These are phyloP conservation scores for Phallus indusiatus DNA, from an alignment of 768 basidiomycete genomes.

Conservation along the genomic window DNA sequence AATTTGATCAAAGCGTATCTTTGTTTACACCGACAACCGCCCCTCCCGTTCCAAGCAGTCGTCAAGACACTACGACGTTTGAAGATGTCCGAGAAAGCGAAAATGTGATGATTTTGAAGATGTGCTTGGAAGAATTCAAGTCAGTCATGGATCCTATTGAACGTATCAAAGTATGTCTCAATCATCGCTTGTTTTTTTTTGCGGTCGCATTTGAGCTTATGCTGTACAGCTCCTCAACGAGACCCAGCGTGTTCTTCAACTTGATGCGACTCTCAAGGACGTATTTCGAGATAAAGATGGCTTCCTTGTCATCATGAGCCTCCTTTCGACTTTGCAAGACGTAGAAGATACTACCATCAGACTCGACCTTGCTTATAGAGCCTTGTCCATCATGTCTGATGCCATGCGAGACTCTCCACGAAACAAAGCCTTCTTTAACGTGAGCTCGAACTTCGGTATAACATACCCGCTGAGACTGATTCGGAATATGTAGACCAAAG, in stretches of 20 bases:
- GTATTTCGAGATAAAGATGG: constrained; percentile 79
- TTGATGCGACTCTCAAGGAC: constrained; percentile 57
- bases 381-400: constrained; percentile 56
- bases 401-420: constrained; percentile 45
- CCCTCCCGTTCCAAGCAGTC: not conserved
- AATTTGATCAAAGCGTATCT: constrained; percentile 34
- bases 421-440: constrained; percentile 61
- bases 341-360: constrained; percentile 21
- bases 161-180: constrained; percentile 42
- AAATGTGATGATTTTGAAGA: constrained; percentile 60
- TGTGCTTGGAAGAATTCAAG: constrained; percentile 62
- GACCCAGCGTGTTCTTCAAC: constrained; percentile 56
- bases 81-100: constrained; percentile 33
- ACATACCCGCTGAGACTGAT: too few species aligned
- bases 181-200: not conserved
- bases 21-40: constrained; percentile 7
- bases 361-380: constrained; percentile 47
- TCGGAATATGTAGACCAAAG: constrained; percentile 29
- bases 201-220: not conserved
- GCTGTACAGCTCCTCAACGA: constrained; percentile 47
- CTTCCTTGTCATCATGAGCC: constrained; percentile 64
- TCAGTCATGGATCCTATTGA: constrained; percentile 35
- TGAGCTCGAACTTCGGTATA: constrained; percentile 22
- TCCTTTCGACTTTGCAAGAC: constrained; percentile 50
- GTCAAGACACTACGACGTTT: not conserved